Conservation (phyloP, 2,329 filamentous ascomycete species). For the Lachnellula occidentalis region DNA sequence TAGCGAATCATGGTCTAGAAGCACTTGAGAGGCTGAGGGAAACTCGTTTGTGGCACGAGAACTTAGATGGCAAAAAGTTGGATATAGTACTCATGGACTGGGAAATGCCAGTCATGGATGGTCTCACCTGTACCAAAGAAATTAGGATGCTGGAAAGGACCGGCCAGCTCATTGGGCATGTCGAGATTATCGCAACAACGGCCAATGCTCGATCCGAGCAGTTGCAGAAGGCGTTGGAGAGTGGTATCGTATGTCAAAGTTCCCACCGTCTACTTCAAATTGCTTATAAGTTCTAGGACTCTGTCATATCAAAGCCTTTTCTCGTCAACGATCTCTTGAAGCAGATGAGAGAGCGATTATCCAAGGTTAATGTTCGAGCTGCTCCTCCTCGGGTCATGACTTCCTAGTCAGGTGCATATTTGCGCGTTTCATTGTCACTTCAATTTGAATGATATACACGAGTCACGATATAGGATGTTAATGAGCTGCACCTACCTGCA, state of each 20-base stretch:
- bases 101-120: constrained; percentile 71
- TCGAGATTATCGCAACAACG: constrained; percentile 31
- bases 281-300: constrained; percentile 34
- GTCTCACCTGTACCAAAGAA: constrained; percentile 57
- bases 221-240: constrained; percentile 18
- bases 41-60: constrained; percentile 22
- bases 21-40: constrained; percentile 39
- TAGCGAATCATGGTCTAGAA: constrained; percentile 53
- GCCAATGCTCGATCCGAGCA: constrained; percentile 29
- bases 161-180: constrained; percentile 45
- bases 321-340: constrained; percentile 15
- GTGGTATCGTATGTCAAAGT: constrained; percentile 16
- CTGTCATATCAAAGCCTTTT: constrained; percentile 25
- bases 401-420: neutral
- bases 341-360: constrained; percentile 20
- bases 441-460: neutral
- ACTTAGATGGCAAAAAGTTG: constrained; percentile 32
- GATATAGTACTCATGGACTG: constrained; percentile 70
- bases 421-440: neutral
- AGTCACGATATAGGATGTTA: no score
- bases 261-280: constrained; percentile 40
- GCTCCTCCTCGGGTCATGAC: neutral
- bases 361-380: neutral
- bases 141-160: constrained; percentile 56
- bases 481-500: no score